Evolutionary conservation across 306 rosid genomes (phyloP).

Genomic region (Quercus cerris): DNA sequence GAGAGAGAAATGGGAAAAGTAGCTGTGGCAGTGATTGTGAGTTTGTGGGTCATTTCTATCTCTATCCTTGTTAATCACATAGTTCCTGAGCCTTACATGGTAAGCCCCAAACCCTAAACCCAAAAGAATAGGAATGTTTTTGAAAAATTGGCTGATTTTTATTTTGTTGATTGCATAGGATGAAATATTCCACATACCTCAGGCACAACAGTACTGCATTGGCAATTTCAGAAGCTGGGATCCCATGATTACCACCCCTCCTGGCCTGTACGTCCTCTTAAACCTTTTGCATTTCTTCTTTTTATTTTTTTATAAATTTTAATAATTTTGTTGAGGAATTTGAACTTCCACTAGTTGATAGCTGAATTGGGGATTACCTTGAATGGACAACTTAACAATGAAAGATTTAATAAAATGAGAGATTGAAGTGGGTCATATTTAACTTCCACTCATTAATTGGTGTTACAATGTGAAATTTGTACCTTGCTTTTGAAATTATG

Average conservation of each 20-base stretch:
- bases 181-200: conserved; percentile 89
- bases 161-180: conserved; percentile 39
- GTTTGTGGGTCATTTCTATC: conserved; percentile 73
- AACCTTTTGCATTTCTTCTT: neutral
- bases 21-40: conserved; percentile 64
- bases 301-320: too few relatives aligned
- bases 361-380: neutral
- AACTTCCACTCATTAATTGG: neutral
- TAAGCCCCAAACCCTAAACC: conserved; percentile 6
- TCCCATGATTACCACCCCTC: conserved; percentile 96
- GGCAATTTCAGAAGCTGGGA: conserved; percentile 94
- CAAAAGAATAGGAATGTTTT: neutral
- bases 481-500: conserved; percentile 1
- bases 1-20: conserved; percentile 55
- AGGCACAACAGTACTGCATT: conserved; percentile 72
- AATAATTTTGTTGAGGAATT: neutral
- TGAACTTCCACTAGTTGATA: neutral
- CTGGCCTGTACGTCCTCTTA: conserved; percentile 73
- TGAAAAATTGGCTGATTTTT: neutral
- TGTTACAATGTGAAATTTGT: neutral
- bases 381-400: neutral
- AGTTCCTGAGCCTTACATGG: conserved; percentile 86
- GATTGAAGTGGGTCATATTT: too few relatives aligned
- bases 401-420: neutral
- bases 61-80: conserved; percentile 55